A percentile compares a stretch with the other conserved stretches of the same genome.
Evolutionary conservation across 306 rosid genomes (phyloP).

Genomic region (Acacia melanoxylon): DNA sequence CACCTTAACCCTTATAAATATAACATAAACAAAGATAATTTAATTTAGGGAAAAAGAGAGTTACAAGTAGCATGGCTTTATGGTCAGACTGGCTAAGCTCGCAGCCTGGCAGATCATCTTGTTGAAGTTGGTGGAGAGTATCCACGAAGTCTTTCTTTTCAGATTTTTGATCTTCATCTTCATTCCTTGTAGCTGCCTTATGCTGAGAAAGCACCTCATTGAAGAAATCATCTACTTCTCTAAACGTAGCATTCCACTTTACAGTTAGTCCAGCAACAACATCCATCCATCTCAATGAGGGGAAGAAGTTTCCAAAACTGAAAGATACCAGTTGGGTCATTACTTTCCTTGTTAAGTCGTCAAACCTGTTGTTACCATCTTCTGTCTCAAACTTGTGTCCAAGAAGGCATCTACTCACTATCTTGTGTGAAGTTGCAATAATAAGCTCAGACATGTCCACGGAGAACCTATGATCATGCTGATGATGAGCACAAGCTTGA

Average conservation of each 20-base stretch:
- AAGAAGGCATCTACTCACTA: neutral
- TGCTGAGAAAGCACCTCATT: neutral
- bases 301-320: neutral
- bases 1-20: too few species aligned
- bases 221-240: neutral
- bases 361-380: neutral
- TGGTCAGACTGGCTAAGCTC: slow-evolving; percentile 23
- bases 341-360: neutral
- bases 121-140: neutral
- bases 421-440: neutral
- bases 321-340: neutral
- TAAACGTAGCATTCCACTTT: neutral
- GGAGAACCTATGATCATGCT: neutral
- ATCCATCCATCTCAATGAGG: neutral
- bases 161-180: too few species aligned
- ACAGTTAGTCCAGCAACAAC: neutral
- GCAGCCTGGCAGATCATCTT: neutral
- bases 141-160: neutral
- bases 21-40: neutral
- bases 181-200: too few species aligned
- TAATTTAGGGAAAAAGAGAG: neutral
- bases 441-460: neutral
- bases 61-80: slow-evolving; percentile 27
- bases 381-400: neutral
- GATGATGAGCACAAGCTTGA: neutral